A percentile compares a stretch with the other conserved stretches of the same genome.
phyloP scores from a whole-genome alignment of 2,329 filamentous ascomycete species.

The Tolypocladium cylindrosporum region DNA sequence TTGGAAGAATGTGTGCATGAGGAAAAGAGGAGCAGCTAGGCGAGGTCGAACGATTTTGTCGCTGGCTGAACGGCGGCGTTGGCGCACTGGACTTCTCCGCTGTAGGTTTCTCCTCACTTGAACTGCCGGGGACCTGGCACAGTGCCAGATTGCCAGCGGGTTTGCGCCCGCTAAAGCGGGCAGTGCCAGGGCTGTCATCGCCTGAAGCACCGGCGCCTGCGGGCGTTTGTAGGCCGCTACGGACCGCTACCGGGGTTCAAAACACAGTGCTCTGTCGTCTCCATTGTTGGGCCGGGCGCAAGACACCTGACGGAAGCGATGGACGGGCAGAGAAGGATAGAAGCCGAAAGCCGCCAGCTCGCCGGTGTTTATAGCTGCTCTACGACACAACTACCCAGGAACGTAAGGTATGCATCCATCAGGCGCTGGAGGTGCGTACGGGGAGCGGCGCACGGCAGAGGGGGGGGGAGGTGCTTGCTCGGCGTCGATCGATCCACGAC shows the following conservation, averaged over 20 bases:
- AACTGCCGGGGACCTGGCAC: background rate
- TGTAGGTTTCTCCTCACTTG: background rate
- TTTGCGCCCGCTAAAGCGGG: background rate
- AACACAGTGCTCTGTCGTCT: background rate
- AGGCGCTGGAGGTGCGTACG: background rate
- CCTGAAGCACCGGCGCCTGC: background rate
- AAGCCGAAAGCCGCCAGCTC: background rate
- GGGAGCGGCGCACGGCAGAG: background rate
- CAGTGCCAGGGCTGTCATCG: background rate
- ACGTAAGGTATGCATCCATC: background rate
- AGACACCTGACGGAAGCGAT: background rate
- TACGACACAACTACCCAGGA: background rate
- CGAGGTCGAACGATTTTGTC: constrained; percentile 31
- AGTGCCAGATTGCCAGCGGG: background rate
- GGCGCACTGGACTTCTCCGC: background rate
- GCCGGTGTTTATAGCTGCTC: background rate
- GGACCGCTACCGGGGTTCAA: background rate
- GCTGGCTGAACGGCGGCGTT: constrained; percentile 10
- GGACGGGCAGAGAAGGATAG: background rate
- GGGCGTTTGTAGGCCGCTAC: background rate
- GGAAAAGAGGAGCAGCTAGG: constrained; percentile 32
- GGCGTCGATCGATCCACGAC: background rate
- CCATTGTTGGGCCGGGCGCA: background rate
- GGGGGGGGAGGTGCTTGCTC: background rate
- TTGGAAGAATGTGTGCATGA: constrained; percentile 29